Percentiles rank a stretch among this genome's conserved stretches.
phyloP scores from a whole-genome alignment of 192 early-diverging fungal genomes.

The Coemansia sp. region DNA sequence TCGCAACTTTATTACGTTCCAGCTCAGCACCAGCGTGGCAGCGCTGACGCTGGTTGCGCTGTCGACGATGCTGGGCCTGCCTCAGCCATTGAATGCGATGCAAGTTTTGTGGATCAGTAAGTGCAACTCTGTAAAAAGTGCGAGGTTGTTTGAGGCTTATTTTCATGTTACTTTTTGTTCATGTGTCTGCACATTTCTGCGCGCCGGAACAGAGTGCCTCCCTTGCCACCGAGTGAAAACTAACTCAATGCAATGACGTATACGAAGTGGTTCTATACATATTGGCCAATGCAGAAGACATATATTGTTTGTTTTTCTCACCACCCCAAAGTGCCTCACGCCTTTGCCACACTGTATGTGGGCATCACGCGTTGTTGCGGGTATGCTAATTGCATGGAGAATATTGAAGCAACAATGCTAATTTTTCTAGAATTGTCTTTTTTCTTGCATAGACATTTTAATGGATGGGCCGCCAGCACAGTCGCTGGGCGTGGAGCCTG shows the following conservation, averaged over 20 bases:
- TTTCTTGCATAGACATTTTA: conserved; percentile 75
- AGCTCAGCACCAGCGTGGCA: conserved; percentile 90
- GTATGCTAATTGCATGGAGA: conserved; percentile 1
- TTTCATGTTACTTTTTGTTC: background rate
- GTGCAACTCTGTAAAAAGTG: conserved; percentile 40
- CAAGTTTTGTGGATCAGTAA: conserved; percentile 95
- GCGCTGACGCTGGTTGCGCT: conserved; percentile 87
- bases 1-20: conserved; percentile 95
- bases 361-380: background rate
- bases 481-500: conserved; percentile 92
- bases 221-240: conserved; percentile 1
- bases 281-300: background rate
- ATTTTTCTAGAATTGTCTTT: background rate
- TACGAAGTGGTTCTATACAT: background rate
- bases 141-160: background rate
- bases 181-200: background rate
- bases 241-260: background rate
- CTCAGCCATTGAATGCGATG: conserved; percentile 96
- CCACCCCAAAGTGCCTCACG: background rate
- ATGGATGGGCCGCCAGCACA: conserved; percentile 99
- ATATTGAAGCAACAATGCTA: too few relatives aligned
- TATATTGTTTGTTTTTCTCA: background rate
- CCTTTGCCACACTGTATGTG: background rate
- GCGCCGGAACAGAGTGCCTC: background rate
- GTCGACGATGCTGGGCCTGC: conserved; percentile 79